These are phyloP conservation scores for Penicillium pancosmium DNA, from an alignment of 495 filamentous ascomycete genomes.

Conservation along the genomic window DNA sequence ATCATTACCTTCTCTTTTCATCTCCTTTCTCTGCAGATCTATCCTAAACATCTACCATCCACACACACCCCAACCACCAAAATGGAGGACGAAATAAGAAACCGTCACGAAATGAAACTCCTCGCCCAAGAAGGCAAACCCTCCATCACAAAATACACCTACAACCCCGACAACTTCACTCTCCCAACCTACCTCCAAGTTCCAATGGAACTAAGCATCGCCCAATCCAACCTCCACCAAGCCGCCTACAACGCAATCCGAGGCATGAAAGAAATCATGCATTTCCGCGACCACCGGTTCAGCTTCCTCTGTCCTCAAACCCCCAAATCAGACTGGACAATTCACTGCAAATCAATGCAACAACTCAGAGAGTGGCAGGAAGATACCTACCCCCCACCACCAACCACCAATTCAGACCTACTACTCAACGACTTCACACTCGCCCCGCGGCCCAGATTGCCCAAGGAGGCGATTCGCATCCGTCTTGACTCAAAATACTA, in stretches of 20 bases:
- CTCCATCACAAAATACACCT: constrained; percentile 19
- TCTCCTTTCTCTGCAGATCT: not conserved
- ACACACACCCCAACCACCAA: not conserved
- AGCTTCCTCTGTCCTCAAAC: constrained; percentile 21
- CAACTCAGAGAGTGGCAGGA: constrained; percentile 27
- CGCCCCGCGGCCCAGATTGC: not conserved
- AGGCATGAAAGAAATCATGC: constrained; percentile 12
- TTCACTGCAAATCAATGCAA: constrained; percentile 21
- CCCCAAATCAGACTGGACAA: not conserved
- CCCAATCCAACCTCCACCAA: constrained; percentile 1
- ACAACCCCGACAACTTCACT: constrained; percentile 1
- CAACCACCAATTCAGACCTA: not conserved
- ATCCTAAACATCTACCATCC: not conserved
- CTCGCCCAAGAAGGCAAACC: not conserved
- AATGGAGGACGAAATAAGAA: not conserved
- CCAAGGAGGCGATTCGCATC: not conserved
- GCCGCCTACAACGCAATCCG: constrained; percentile 13
- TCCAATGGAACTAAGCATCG: constrained; percentile 2
- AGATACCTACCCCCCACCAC: not conserved
- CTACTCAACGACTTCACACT: not conserved
- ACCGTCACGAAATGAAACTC: not conserved
- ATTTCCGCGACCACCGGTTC: constrained; percentile 15
- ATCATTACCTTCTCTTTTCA: not conserved
- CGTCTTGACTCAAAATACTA: not conserved
- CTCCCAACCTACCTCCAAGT: constrained; percentile 11